Evolutionary conservation across 345 rosid species (phyloP).

Genomic region (Eucalyptus erythrocorys): DNA sequence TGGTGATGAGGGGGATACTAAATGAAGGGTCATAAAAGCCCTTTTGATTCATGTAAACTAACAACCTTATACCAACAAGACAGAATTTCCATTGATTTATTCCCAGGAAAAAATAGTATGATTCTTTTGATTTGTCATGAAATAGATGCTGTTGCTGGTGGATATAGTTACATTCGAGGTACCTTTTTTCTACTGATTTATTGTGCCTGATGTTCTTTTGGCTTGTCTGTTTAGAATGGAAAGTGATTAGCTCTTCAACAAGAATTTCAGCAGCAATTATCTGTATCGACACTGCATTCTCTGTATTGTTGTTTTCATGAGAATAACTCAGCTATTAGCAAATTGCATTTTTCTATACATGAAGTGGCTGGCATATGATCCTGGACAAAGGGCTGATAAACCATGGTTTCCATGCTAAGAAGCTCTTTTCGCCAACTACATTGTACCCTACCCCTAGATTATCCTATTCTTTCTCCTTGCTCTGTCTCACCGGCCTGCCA

Average conservation of each 20-base stretch:
- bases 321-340: background rate
- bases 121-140: background rate
- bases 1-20: background rate
- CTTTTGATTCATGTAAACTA: background rate
- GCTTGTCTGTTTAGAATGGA: background rate
- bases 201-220: background rate
- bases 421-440: no score
- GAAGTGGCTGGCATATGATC: background rate
- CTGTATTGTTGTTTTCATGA: background rate
- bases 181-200: background rate
- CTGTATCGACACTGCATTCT: background rate
- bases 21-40: background rate
- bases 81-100: background rate
- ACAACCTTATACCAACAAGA: background rate
- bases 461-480: no score
- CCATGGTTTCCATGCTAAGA: background rate
- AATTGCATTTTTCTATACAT: background rate
- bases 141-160: background rate
- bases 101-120: background rate
- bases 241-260: background rate
- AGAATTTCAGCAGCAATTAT: background rate
- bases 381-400: background rate
- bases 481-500: no score
- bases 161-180: background rate
- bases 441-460: no score